Percentiles rank a stretch among this genome's conserved stretches.
phyloP scores from a whole-genome alignment of 169 alveolate genomes.

The Eimeria maxima region DNA sequence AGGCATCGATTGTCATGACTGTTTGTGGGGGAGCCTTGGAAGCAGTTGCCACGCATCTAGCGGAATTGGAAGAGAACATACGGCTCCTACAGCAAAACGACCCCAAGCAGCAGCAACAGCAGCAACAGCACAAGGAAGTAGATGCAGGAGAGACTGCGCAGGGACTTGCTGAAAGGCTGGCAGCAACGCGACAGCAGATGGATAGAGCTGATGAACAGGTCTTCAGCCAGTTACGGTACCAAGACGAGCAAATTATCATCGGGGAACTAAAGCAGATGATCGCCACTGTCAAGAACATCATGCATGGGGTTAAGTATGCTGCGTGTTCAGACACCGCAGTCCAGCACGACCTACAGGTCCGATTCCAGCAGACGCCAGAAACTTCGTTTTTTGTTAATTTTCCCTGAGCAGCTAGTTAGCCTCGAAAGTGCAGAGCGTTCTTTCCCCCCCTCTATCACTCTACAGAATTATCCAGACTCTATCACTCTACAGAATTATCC shows the following conservation, averaged over 20 bases:
- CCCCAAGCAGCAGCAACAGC: slow-evolving; percentile 34
- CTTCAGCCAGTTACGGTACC: not conserved
- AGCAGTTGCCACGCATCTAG: not conserved
- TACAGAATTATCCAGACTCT: too few species aligned
- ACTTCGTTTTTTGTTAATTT: not conserved
- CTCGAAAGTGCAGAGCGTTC: not conserved
- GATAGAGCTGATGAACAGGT: slow-evolving; percentile 8
- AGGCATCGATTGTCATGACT: slow-evolving; percentile 1
- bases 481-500: too few species aligned
- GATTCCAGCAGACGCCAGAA: not conserved
- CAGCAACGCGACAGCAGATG: slow-evolving; percentile 13
- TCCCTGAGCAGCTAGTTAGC: not conserved
- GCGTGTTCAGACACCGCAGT: not conserved
- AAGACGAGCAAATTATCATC: not conserved
- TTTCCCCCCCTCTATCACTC: too few species aligned
- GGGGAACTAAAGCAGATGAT: slow-evolving; percentile 25
- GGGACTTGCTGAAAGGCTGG: not conserved
- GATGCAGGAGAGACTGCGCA: not conserved
- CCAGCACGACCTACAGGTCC: slow-evolving; percentile 43
- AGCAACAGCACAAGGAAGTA: not conserved
- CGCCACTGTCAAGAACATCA: not conserved
- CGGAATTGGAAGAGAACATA: not conserved
- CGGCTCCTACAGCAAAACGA: not conserved
- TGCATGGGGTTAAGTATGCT: slow-evolving; percentile 7
- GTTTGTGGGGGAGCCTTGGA: slow-evolving; percentile 25